phyloP scores from a whole-genome alignment of 305 asterid genomes.

The Fraxinus platypoda region DNA sequence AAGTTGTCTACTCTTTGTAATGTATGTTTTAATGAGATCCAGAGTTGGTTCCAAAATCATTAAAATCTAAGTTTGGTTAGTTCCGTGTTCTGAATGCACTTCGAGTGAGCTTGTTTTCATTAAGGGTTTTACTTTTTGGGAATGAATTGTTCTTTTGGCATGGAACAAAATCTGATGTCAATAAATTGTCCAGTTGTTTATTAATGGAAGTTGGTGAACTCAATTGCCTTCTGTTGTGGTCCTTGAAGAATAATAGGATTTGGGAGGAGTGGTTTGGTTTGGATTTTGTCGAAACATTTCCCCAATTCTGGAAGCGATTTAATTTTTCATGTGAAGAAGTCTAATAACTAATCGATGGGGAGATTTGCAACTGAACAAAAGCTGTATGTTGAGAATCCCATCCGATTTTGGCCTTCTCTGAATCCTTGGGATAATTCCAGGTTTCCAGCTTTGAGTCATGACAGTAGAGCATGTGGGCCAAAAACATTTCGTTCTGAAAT shows the following conservation, averaged over 20 bases:
- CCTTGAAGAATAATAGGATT: slow-evolving; percentile 27
- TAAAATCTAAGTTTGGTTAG: neutral
- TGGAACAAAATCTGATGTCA: slow-evolving; percentile 37
- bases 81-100: neutral
- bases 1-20: neutral
- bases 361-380: neutral
- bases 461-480: slow-evolving; percentile 10
- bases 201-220: slow-evolving; percentile 30
- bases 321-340: neutral
- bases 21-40: neutral
- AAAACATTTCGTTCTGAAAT: neutral
- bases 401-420: slow-evolving; percentile 19
- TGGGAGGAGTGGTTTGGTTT: slow-evolving; percentile 16
- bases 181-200: slow-evolving; percentile 25
- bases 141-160: slow-evolving; percentile 23
- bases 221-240: slow-evolving; percentile 33
- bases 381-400: neutral
- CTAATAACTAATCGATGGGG: neutral
- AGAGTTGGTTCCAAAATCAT: neutral
- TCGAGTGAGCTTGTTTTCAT: neutral
- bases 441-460: slow-evolving; percentile 15
- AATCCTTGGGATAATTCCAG: slow-evolving; percentile 15
- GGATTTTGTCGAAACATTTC: slow-evolving; percentile 26
- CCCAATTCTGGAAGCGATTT: slow-evolving; percentile 25
- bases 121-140: neutral